Evolutionary conservation across 306 rosid species (phyloP), one percentile per base, ranked within the genome.

Genomic region (Quercus alba): DNA sequence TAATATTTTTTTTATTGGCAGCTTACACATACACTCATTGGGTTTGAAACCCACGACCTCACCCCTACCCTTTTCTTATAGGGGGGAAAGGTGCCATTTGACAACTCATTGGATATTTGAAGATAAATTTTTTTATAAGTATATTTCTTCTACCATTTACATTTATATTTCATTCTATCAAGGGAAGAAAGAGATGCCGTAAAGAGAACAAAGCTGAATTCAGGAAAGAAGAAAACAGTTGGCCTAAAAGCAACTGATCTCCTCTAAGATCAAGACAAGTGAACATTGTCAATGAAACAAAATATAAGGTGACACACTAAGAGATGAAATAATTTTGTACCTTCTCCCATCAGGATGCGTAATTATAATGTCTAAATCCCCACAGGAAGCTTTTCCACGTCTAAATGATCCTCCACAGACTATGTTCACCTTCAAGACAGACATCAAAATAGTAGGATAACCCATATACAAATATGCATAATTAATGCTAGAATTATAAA

Each of bases 331-430:
- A 73, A 72, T 46, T 66, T 57, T 35, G 26, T 72, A 93, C 99
- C 99, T 93, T 74, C 64, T 84, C 77, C 97, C 98, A 90, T 95
- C 97, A 57, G 97, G 97, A 85, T 95, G 97, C 35, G 98, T 95
- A 62, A 93, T 83, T 81, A 95, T 75, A 83, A 95, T 78, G 81
- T 95, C 99, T 84, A 95, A 85, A 88, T 95, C 99, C 62, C 99
- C 99, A 77, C 98, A 95, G 46, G 93, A 88, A 73, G 97, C 87
- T 88, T 91, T 95, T 68, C 99, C 97, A 23, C 97, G 95, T 79
- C 97, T 87, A 83, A 78, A 95, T 77, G 99, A 95, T 81, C 99
- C 98, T 72, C 99, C 99, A 81, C 99, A 95, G 66, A 91, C 70
- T 62, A 95, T 84, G 41, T 72, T 78, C 81, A 88, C 90, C 99